Percentiles rank a stretch among this genome's conserved stretches.
Conservation (phyloP, 495 filamentous ascomycete genomes). For the Aspergillus haitiensis region DNA sequence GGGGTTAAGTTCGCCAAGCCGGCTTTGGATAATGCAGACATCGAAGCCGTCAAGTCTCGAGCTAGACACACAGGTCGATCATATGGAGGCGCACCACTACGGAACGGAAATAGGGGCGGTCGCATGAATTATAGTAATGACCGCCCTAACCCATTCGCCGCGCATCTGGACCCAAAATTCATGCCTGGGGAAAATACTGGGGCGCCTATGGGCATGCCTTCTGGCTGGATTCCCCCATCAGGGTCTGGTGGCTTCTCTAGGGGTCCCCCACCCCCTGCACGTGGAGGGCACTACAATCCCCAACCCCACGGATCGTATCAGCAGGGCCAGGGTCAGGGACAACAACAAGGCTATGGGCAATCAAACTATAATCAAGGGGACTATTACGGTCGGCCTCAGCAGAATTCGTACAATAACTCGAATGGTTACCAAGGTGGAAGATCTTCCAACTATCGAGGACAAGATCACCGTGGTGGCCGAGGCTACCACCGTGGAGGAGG, state of each 20-base stretch:
- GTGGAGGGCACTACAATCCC: conserved; percentile 37
- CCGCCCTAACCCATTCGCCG: conserved; percentile 56
- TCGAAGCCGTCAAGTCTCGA: conserved; percentile 63
- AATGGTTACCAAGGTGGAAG: conserved; percentile 25
- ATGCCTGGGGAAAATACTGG: conserved; percentile 36
- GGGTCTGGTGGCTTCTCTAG: conserved; percentile 38
- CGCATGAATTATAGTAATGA: conserved; percentile 47
- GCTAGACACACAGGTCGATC: conserved; percentile 59
- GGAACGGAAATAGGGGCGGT: conserved; percentile 52
- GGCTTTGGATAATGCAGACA: conserved; percentile 70
- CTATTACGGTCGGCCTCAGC: conserved; percentile 34
- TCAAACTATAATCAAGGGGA: conserved; percentile 25
- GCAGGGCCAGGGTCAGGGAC: conserved; percentile 14
- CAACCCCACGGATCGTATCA: conserved; percentile 4
- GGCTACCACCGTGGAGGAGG: conserved; percentile 26
- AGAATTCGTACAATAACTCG: conserved; percentile 29
- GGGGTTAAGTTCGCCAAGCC: conserved; percentile 72
- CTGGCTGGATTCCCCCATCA: conserved; percentile 43
- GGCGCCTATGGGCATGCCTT: conserved; percentile 31
- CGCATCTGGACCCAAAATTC: conserved; percentile 54
- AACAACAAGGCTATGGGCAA: conserved; percentile 31
- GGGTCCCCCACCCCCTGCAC: conserved; percentile 45
- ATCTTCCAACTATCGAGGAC: conserved; percentile 28
- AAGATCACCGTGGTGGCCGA: conserved; percentile 32
- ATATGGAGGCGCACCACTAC: conserved; percentile 63